phyloP scores from a whole-genome alignment of 371 early-diverging fungal genomes.

The Funneliformis caledonium region DNA sequence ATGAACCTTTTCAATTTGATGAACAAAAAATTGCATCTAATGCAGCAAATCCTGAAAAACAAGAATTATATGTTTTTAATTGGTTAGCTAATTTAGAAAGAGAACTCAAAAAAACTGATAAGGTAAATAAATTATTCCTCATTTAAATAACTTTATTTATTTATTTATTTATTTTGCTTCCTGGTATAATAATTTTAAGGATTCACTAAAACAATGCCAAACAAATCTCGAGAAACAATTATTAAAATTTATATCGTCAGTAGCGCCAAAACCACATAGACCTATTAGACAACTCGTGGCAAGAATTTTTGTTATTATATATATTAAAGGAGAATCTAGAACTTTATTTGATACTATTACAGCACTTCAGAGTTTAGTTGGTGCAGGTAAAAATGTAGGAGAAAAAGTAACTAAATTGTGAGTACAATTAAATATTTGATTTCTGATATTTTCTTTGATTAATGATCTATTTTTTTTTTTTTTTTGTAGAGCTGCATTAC shows the following conservation, averaged over 20 bases:
- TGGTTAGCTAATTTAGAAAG: constrained; percentile 45
- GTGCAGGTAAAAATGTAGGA: constrained; percentile 69
- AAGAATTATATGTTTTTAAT: constrained; percentile 40
- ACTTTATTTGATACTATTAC: constrained; percentile 80
- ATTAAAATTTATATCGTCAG: constrained; percentile 64
- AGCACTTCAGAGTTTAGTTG: constrained; percentile 67
- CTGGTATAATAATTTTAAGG: constrained; percentile 46
- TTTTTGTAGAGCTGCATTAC: constrained; percentile 72
- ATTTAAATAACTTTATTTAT: background rate
- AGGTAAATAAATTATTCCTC: background rate
- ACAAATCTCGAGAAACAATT: constrained; percentile 71
- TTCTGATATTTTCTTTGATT: background rate
- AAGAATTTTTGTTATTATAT: constrained; percentile 73
- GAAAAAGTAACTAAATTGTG: constrained; percentile 59
- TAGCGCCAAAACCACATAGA: constrained; percentile 72
- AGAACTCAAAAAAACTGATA: constrained; percentile 40
- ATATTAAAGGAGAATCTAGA: constrained; percentile 72
- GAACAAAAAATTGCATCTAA: constrained; percentile 47
- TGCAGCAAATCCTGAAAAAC: constrained; percentile 44
- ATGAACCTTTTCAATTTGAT: constrained; percentile 41
- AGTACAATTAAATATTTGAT: background rate
- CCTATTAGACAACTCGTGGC: constrained; percentile 80
- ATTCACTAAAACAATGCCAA: constrained; percentile 65
- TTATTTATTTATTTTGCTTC: background rate
- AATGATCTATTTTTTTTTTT: constrained; percentile 24